Base-by-base conservation (phyloP, 2,329 filamentous ascomycete genomes). In the Chaetomium globosum region DNA sequence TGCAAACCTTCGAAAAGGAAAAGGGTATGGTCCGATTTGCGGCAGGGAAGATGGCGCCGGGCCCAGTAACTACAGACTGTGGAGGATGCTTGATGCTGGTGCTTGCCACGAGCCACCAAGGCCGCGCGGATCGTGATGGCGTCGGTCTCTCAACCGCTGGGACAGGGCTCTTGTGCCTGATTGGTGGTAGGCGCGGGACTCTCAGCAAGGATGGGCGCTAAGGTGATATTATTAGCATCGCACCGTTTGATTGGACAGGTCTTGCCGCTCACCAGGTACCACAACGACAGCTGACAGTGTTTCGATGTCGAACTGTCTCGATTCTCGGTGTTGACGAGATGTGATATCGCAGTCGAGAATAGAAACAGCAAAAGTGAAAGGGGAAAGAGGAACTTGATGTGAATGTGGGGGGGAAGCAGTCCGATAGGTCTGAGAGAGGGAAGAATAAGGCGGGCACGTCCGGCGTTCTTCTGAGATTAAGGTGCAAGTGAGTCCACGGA, bases 151-250 rank as follows among this genome's bases (percentile, higher is more conserved):
- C 68, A 71, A 70, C 70, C 68, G 70, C 70, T 66, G 51, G 55
- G 31, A 55, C 48, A 5, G 46, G 28, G 57, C 21, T 56, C 63
- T 31, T 39, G 53, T 19, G 55, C 61, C 43, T 71, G 70, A 73
- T 73, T 73, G 71, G 71, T 46, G 49, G 51, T 52, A 54, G 5
- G 16, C 43, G 51, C 61, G 61, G 56, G 67, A 68, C 65, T 55
- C 68, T 67, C 67, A 65, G 66, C 69, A 70, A 57, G 54, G 68
- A 65, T 71, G 67, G 68, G 71, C 71, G 71, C 71, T 72, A 71
- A 73, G 59, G 55, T 71, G 65, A 68, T 74, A 74, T 74, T 72
- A 69, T 74, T 74, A 74, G 73, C 64, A 70, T 63, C 67, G 39
- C 43, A 36, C 26, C 57, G n/a, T 59, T 28, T 72, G 63, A 74